Evolutionary conservation across 106 monocot species (phyloP), one percentile per base, ranked within the genome.

Genomic region (Dendrobium catenatum): DNA sequence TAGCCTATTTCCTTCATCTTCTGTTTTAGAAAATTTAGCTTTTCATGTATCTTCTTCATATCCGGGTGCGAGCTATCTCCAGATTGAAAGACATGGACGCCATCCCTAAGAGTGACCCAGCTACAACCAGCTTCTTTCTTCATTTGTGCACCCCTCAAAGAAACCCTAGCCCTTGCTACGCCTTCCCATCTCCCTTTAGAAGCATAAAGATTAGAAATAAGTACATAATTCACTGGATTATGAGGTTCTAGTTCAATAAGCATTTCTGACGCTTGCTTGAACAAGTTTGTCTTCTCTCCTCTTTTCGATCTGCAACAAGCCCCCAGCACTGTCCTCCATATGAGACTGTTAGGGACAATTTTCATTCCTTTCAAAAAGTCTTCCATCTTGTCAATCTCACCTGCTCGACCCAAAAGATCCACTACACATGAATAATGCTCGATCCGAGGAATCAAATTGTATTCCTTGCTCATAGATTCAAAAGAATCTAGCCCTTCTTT

Each of bases 141-240:
- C n/a, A 79, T 43, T 40, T 68, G 37, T 22, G 78, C 48, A 29
- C 59, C 80, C 24, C 85, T 86, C 94, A 96, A 89, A 3, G 77
- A 76, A 54, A 70, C 31, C 37, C 93, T 85, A 20, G 88, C 68
- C 67, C 70, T 83, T 41, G 86, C 90, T 41, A 89, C 87, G 49
- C 88, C 86, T 68, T 90, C 92, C 96, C 96, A 96, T 47, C 75
- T 90, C 79, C 84, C 92, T 79, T 74, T 85, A 4, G 90, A 87
- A 17, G 96, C 93, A 82, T 87, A 86, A 22, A 90, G 67, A 79
- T 90, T 86, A 33, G 96, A 91, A 41, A 85, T 31, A 13, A 96
- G 94, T 17, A 96, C 86, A 73, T 96, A 92, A 86, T 92, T 96
- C 29, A 86, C 96, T 9, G 96, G 92, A 81, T 96, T 96, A 72